Percentiles rank a stretch among this genome's conserved stretches.
Evolutionary conservation across 257 asterid genomes (phyloP).

Genomic region (Ajuga chamaepitys): DNA sequence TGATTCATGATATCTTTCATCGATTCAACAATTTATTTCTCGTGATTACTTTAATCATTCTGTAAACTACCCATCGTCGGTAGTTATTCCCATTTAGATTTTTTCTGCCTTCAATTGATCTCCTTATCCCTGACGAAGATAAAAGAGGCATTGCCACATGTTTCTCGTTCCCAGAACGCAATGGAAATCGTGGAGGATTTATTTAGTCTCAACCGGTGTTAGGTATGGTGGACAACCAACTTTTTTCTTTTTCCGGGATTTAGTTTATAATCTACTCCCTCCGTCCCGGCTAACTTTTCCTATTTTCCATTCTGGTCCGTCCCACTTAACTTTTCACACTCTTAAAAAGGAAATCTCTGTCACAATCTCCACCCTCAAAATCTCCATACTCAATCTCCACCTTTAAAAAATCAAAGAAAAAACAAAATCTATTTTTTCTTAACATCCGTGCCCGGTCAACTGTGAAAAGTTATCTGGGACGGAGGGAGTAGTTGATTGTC

Average conservation of each 20-base stretch:
- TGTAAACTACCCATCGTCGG: not conserved
- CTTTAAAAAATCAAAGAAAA: no score
- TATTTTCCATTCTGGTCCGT: no score
- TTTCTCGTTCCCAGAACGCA: conserved; percentile 14
- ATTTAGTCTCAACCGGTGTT: conserved; percentile 15
- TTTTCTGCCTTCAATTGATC: conserved; percentile 11
- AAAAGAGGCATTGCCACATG: conserved; percentile 13
- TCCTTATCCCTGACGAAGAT: conserved; percentile 8
- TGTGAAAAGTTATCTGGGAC: no score
- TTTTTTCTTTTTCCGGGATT: conserved; percentile 1
- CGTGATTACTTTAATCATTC: conserved; percentile 16
- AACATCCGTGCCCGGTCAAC: no score
- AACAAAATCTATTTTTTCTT: no score
- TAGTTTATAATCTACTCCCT: conserved; percentile 13
- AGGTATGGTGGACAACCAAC: conserved; percentile 20
- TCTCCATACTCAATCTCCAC: no score
- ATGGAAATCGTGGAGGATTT: conserved; percentile 18
- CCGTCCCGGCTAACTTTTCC: no score
- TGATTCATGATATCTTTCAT: not conserved
- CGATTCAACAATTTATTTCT: conserved; percentile 11
- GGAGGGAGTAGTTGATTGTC: not conserved
- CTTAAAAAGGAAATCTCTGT: no score
- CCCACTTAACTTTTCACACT: no score
- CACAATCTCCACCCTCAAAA: no score
- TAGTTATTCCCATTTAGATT: conserved; percentile 10